phyloP scores from a whole-genome alignment of 192 early-diverging fungal genomes.

The Linnemannia zychae region DNA sequence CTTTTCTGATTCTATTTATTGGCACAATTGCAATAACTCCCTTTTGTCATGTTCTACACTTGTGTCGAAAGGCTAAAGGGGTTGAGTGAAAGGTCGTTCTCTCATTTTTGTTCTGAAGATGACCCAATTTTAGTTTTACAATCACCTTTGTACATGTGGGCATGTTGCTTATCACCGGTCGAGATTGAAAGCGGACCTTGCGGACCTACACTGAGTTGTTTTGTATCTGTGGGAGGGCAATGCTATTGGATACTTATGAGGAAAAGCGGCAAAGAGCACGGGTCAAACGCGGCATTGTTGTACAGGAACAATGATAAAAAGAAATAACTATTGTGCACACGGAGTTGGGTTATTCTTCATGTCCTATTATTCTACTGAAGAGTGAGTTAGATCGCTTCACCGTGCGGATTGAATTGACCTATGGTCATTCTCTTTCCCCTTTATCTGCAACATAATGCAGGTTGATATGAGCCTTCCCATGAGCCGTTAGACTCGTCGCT shows the following conservation, averaged over 20 bases:
- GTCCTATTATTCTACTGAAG: background rate
- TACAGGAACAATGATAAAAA: background rate
- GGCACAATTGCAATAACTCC: background rate
- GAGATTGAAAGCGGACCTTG: background rate
- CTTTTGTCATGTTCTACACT: background rate
- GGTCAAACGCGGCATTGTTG: background rate
- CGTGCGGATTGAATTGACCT: background rate
- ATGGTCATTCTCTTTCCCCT: background rate
- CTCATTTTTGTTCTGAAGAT: background rate
- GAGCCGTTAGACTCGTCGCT: background rate
- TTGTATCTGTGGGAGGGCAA: background rate
- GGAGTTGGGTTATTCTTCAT: slow-evolving; percentile 2
- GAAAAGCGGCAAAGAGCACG: background rate
- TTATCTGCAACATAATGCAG: background rate
- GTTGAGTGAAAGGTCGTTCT: background rate
- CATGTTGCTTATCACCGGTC: background rate
- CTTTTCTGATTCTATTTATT: slow-evolving; percentile 6
- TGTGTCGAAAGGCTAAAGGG: background rate
- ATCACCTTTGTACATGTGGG: background rate
- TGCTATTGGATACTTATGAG: background rate
- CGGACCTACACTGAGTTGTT: slow-evolving; percentile 4
- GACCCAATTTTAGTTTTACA: slow-evolving; percentile 3
- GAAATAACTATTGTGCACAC: background rate
- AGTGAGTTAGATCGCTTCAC: background rate
- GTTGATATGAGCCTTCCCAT: slow-evolving; percentile 13